Base-by-base conservation (phyloP, 1,284 basidiomycete species). In the Apiotrichum akiyoshidainum region DNA sequence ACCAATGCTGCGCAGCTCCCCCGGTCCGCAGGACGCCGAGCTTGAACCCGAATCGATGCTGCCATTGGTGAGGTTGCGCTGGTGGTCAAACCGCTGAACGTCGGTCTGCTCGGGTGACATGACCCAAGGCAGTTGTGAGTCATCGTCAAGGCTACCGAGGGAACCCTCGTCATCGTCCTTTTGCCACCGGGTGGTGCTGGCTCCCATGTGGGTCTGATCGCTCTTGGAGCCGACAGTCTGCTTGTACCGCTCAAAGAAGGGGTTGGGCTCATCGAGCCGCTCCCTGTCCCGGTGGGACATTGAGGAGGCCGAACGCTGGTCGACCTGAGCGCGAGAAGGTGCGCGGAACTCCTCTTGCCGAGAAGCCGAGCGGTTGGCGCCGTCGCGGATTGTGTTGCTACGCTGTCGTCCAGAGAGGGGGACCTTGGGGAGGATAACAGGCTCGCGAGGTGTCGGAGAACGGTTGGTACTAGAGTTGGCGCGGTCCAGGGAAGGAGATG, bases 241-340 rank as follows among this genome's bases (percentile, higher is more conserved):
- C 8, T 45, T 65, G 73, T 81, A 81, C 60, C 79, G 80, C 58
- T 84, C 82, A 63, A 83, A 81, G 70, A 83, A 83, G 3, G 80
- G 75, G 62, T 42, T 52, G 46, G 46, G 35, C 5, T 45, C 42
- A 10, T 44, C 39, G 5, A 61, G 57, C 16, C 61, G 46, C 19
- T 40, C 35, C 19, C 33, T 37, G 8, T 59, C 56, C 41, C 49
- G 39, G 16, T 40, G 22, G 6, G 57, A 49, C 50, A 45, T 55
- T 19, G 61, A 34, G 16, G 60, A 45, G 5, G 57, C 31, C n/a
- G 53, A 58, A 31, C 60, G 60, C 17, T 52, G 45, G 45, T 48
- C 40, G 26, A 16, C 13, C 5, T 46, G 45, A 22, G 35, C 21
- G 4, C 55, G 55, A 3, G 55, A 60, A 5, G 22, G 46, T 5